phyloP scores from a whole-genome alignment of 768 basidiomycete genomes.

The Suillus discolor region DNA sequence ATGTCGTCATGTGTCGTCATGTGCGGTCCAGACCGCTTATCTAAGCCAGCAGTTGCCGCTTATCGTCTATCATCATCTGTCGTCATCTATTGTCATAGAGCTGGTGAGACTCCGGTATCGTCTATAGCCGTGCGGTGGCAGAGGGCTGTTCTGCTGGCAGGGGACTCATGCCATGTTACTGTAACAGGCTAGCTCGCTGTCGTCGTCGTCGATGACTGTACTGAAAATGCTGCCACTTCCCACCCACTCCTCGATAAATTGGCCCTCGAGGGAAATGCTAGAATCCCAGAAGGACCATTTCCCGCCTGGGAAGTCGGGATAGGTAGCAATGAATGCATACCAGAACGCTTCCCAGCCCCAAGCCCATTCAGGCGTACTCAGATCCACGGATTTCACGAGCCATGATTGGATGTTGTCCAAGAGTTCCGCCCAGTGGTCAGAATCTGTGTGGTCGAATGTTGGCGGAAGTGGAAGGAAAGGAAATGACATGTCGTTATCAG shows the following conservation, averaged over 20 bases:
- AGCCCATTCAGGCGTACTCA: neutral
- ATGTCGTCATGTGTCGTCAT: too few relatives aligned
- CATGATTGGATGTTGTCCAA: conserved; percentile 7
- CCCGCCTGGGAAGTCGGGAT: conserved; percentile 4
- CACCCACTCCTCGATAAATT: conserved; percentile 3
- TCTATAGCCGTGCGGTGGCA: too few relatives aligned
- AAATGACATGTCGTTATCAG: neutral
- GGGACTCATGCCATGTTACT: too few relatives aligned
- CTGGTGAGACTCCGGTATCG: too few relatives aligned
- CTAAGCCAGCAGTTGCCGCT: too few relatives aligned
- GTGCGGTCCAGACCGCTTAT: too few relatives aligned
- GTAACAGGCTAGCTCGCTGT: neutral
- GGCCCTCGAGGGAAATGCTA: too few relatives aligned
- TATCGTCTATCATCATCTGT: too few relatives aligned
- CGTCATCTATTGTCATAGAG: too few relatives aligned
- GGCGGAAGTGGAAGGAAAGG: conserved; percentile 6
- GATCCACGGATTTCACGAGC: neutral
- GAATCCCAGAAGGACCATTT: conserved; percentile 4
- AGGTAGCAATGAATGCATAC: neutral
- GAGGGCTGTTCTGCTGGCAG: too few relatives aligned
- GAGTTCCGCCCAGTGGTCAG: conserved; percentile 3
- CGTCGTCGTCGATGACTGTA: neutral
- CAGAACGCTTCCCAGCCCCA: conserved; percentile 8
- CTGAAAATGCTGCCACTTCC: neutral
- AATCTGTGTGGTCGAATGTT: conserved; percentile 9